These are phyloP conservation scores for Ottelia alismoides DNA, from an alignment of 106 monocot genomes.

Conservation along the genomic window DNA sequence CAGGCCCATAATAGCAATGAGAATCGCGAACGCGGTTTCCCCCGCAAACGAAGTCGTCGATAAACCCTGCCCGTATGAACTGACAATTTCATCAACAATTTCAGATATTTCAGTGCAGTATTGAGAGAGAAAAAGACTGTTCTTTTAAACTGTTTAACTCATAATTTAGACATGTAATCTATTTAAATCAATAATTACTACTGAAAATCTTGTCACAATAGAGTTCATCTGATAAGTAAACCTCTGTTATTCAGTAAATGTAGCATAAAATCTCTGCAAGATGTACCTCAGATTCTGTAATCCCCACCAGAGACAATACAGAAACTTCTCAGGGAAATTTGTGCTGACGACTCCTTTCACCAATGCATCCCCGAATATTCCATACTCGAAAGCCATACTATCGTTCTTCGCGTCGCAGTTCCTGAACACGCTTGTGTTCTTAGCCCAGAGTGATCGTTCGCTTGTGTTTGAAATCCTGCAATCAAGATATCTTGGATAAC, in stretches of 20 bases:
- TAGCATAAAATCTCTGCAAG: background rate
- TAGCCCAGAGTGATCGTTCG: slow-evolving; percentile 13
- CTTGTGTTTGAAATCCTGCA: slow-evolving; percentile 20
- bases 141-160: too few relatives aligned
- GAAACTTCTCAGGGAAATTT: too few relatives aligned
- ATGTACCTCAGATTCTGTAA: background rate
- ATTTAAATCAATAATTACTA: too few relatives aligned
- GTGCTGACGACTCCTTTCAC: too few relatives aligned
- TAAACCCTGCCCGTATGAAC: slow-evolving; percentile 89
- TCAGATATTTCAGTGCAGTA: background rate
- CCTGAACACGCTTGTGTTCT: background rate
- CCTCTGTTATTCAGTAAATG: too few relatives aligned
- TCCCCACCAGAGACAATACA: too few relatives aligned
- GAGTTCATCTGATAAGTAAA: too few relatives aligned
- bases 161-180: too few relatives aligned
- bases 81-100: slow-evolving; percentile 9
- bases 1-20: slow-evolving; percentile 69
- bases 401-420: slow-evolving; percentile 24
- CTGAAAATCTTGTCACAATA: too few relatives aligned
- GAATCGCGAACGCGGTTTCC: slow-evolving; percentile 68
- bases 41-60: slow-evolving; percentile 52
- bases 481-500: slow-evolving; percentile 34
- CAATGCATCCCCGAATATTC: too few relatives aligned
- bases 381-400: slow-evolving; percentile 27
- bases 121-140: too few relatives aligned